Base-by-base conservation (phyloP, 2,329 filamentous ascomycete genomes). In the Botrytis sinoallii region DNA sequence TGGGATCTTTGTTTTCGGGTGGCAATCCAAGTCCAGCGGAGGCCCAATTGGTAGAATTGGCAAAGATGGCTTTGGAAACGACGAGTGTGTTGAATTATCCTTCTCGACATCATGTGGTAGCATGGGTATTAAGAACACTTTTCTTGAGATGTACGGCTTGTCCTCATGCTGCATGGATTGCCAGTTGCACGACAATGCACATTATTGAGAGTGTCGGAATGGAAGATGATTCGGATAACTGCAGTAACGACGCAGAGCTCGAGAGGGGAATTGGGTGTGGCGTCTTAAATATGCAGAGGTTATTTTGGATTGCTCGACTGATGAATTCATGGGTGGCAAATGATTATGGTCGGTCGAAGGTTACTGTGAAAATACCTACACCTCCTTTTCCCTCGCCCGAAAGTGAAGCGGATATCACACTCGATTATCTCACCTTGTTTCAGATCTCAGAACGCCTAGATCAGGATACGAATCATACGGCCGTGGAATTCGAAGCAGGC, bases 1-100 rank as follows among this genome's bases (percentile, higher is more conserved):
- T 83, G 16, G 81, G 81, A 22, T 83, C 81, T n/a, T 76, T 81
- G 18, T 83, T 83, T 65, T 80, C 77, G 1, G 70, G 78, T 18
- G 73, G 72, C 10, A 70, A 76, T 63, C 77, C 77, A 25, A 70
- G 48, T 35, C 63, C 71, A 8, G 66, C 72, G 1, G 82, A 83
- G 74, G 76, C 75, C 48, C 75, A 80, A 64, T 75, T 81, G 10
- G 74, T 77, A 18, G 75, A 76, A 40, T 74, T 79, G 29, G 79
- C 75, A 12, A 76, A 77, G 63, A 48, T 73, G 12, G 67, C 78
- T 18, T 75, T 80, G 16, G 79, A 80, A 59, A 72, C 38, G 6
- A 72, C 70, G 29, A 72, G 70, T 59, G 70, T 72, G 38, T 20
- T 72, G 38, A 72, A 72, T 46, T 72, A 72, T 46, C 70, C 70